Percentiles rank a stretch among this genome's conserved stretches.
phyloP scores from a whole-genome alignment of 2,329 filamentous ascomycete genomes.

The Fusarium sp. region DNA sequence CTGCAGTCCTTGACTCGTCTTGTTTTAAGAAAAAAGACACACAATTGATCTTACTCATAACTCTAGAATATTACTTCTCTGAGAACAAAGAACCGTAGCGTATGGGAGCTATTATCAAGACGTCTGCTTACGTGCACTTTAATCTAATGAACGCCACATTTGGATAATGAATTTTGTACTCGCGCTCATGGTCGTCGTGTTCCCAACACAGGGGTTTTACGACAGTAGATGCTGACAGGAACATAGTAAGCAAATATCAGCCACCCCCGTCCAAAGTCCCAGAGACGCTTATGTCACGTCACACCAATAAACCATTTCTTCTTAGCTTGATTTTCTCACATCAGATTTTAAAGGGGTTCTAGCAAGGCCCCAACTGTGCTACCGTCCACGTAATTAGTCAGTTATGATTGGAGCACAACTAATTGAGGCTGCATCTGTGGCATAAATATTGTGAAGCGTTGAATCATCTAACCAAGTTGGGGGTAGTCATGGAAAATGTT shows the following conservation, averaged over 20 bases:
- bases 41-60: no score
- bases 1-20: no score
- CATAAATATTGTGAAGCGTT: not conserved
- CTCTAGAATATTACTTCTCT: no score
- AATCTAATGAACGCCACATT: no score
- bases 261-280: not conserved
- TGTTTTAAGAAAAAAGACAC: no score
- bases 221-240: not conserved
- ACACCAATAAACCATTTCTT: not conserved
- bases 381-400: not conserved
- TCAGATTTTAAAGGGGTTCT: conserved; percentile 22
- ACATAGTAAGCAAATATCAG: not conserved
- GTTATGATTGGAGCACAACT: conserved; percentile 10
- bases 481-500: conserved; percentile 6
- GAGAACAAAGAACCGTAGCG: no score
- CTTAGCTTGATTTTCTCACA: conserved; percentile 13
- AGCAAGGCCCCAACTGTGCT: conserved; percentile 18
- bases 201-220: no score
- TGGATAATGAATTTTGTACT: no score
- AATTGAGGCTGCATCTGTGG: conserved; percentile 6
- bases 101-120: no score
- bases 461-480: conserved; percentile 10
- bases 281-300: not conserved
- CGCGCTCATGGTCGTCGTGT: no score
- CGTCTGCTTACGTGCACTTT: no score